phyloP scores from a whole-genome alignment of 2,329 filamentous ascomycete species.

The Penicillium sp. region DNA sequence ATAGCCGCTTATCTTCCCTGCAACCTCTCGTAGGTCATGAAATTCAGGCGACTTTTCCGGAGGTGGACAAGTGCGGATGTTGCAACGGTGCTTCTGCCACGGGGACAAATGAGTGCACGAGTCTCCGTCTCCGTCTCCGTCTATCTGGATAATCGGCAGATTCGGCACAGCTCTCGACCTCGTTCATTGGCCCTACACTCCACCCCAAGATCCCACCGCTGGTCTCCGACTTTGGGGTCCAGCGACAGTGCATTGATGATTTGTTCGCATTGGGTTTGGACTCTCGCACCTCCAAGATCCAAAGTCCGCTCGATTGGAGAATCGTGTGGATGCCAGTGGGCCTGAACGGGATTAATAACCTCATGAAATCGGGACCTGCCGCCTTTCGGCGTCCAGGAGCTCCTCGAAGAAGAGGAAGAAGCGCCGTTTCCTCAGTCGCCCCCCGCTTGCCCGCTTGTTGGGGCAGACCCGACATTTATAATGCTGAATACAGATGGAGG shows the following conservation, averaged over 20 bases:
- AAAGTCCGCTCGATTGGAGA: not conserved
- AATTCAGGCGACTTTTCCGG: too few relatives aligned
- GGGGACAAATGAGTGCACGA: too few relatives aligned
- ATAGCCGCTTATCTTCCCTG: too few relatives aligned
- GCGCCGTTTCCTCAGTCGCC: too few relatives aligned
- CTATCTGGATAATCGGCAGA: slow-evolving; percentile 15
- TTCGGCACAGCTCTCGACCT: slow-evolving; percentile 9
- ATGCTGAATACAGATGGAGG: not conserved
- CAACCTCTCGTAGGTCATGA: too few relatives aligned
- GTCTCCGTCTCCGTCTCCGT: slow-evolving; percentile 4
- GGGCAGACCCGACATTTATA: slow-evolving; percentile 19
- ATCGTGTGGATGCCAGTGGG: slow-evolving; percentile 13
- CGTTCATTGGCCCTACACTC: slow-evolving; percentile 8
- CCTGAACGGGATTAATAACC: not conserved
- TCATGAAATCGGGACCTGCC: slow-evolving; percentile 11
- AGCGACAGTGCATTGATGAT: not conserved
- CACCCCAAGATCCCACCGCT: not conserved
- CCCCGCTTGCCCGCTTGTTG: slow-evolving; percentile 12
- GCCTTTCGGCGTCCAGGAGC: slow-evolving; percentile 4
- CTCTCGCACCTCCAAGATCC: too few relatives aligned
- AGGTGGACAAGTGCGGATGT: too few relatives aligned
- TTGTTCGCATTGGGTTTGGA: too few relatives aligned
- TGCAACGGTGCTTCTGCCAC: too few relatives aligned
- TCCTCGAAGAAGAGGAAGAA: too few relatives aligned
- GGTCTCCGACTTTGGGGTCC: not conserved